phyloP scores from a whole-genome alignment of 257 asterid species.

The Hygrophila difformis region DNA sequence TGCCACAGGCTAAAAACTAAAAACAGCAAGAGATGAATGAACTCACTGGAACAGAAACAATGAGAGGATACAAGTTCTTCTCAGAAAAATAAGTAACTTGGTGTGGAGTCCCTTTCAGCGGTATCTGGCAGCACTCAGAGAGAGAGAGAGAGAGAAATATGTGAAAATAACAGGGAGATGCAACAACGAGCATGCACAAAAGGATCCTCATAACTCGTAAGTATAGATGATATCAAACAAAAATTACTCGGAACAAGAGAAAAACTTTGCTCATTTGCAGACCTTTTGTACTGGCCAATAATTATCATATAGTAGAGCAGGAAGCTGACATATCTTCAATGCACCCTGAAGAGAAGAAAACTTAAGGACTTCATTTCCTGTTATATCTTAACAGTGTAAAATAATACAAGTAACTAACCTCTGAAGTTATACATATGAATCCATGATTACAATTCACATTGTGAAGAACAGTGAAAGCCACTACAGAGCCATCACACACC shows the following conservation, averaged over 20 bases:
- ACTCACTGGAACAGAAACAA: constrained; percentile 92
- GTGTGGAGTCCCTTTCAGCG: constrained; percentile 94
- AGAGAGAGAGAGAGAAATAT: neutral
- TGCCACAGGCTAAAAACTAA: constrained; percentile 7
- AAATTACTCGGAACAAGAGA: too few species aligned
- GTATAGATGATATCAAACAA: too few species aligned
- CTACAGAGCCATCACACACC: constrained; percentile 94
- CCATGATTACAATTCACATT: constrained; percentile 95
- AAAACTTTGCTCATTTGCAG: constrained; percentile 3
- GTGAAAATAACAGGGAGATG: constrained; percentile 3
- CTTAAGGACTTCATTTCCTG: neutral
- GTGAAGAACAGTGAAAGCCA: constrained; percentile 95
- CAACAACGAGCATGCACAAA: constrained; percentile 9
- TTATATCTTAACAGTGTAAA: neutral
- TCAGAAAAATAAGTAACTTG: constrained; percentile 90
- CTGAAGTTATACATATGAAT: constrained; percentile 70
- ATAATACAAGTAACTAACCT: constrained; percentile 40
- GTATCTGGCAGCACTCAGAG: constrained; percentile 42
- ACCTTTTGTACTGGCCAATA: constrained; percentile 98
- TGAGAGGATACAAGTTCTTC: constrained; percentile 85
- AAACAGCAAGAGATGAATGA: constrained; percentile 9
- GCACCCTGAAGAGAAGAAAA: constrained; percentile 54
- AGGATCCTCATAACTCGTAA: constrained; percentile 9
- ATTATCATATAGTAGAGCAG: constrained; percentile 63
- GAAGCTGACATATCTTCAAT: constrained; percentile 91